A percentile compares a stretch with the other conserved stretches of the same genome.
phyloP scores from a whole-genome alignment of 805 yeast species.

The Teunomyces gatunensis region DNA sequence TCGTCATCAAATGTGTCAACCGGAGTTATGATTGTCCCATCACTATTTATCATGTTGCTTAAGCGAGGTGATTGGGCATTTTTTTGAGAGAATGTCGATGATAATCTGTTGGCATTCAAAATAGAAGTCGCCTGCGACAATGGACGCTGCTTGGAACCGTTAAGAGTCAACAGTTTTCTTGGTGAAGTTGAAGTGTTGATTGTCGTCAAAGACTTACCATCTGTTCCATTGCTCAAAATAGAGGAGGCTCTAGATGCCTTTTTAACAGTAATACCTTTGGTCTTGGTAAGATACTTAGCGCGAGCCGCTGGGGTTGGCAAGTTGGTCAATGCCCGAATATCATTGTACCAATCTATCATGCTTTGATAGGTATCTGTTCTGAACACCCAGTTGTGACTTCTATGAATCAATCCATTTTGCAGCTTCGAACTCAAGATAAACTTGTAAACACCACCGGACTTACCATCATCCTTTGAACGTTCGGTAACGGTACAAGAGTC shows the following conservation, averaged over 20 bases:
- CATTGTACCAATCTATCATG: constrained; percentile 85
- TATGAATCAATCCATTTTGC: constrained; percentile 68
- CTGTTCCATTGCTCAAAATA: constrained; percentile 14
- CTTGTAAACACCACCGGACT: constrained; percentile 56
- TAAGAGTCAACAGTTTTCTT: neutral
- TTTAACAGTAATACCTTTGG: constrained; percentile 9
- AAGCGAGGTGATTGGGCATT: constrained; percentile 36
- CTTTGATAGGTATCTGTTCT: constrained; percentile 77
- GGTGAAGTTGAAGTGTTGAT: constrained; percentile 10
- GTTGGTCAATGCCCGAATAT: constrained; percentile 64
- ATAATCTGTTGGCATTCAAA: constrained; percentile 25
- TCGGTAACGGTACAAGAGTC: constrained; percentile 81
- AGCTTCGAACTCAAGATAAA: constrained; percentile 74
- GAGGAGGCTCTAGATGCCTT: constrained; percentile 18
- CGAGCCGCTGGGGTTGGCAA: constrained; percentile 61
- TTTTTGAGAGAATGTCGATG: constrained; percentile 38
- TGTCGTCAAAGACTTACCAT: constrained; percentile 14
- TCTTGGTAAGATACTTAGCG: constrained; percentile 39
- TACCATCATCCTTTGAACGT: constrained; percentile 71
- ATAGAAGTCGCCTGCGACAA: constrained; percentile 21
- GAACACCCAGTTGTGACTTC: constrained; percentile 94
- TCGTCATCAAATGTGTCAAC: constrained; percentile 23
- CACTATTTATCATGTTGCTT: constrained; percentile 43
- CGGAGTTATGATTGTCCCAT: constrained; percentile 44
- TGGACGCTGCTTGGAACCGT: constrained; percentile 16